Conservation (phyloP, 805 yeast species). For the Suhomyces sp. region DNA sequence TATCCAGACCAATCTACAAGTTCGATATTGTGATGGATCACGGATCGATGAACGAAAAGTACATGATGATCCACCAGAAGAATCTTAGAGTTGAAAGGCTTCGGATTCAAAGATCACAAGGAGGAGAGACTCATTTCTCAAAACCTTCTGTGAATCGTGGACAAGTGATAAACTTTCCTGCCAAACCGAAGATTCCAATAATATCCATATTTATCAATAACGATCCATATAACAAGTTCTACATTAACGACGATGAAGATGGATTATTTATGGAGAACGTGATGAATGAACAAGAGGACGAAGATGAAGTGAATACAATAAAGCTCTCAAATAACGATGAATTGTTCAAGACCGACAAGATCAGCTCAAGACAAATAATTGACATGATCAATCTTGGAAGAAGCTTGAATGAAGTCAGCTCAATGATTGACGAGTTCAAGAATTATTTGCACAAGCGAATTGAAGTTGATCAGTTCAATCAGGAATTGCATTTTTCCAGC, state of each 20-base stretch:
- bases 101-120: neutral
- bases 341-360: conserved; percentile 3
- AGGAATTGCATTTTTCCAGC: conserved; percentile 3
- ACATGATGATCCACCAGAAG: conserved; percentile 14
- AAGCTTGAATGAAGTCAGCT: conserved; percentile 52
- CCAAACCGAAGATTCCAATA: conserved; percentile 26
- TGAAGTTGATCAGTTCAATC: conserved; percentile 25
- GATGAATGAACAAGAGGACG: conserved; percentile 5
- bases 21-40: conserved; percentile 47
- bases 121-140: neutral
- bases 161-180: conserved; percentile 15
- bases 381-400: conserved; percentile 41
- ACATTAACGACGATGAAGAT: conserved; percentile 30
- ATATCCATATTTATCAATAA: conserved; percentile 31
- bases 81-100: conserved; percentile 1
- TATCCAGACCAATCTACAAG: conserved; percentile 43
- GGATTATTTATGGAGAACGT: conserved; percentile 13
- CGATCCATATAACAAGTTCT: conserved; percentile 26
- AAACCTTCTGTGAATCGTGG: neutral
- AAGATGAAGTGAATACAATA: neutral
- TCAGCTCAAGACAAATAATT: conserved; percentile 2
- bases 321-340: conserved; percentile 1
- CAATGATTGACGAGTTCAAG: conserved; percentile 46
- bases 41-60: conserved; percentile 36
- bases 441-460: conserved; percentile 31